These are phyloP conservation scores for Echites panduratus DNA, from an alignment of 257 asterid species.

Conservation along the genomic window DNA sequence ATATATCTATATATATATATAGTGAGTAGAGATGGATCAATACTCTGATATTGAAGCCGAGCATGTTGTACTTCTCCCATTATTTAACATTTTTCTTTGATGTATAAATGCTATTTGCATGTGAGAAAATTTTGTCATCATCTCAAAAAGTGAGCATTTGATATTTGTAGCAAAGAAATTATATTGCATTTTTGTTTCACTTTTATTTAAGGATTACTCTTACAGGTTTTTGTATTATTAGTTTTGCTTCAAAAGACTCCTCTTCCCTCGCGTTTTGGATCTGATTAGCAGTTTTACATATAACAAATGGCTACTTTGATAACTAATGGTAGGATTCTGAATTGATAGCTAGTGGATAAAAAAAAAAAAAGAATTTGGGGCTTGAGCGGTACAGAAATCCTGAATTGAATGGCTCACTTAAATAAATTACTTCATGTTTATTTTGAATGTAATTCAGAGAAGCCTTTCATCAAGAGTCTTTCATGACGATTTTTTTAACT, in stretches of 20 bases:
- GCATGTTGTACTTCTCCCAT: constrained; percentile 52
- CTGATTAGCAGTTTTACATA: too few species aligned
- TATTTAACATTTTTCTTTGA: constrained; percentile 23
- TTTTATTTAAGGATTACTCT: neutral
- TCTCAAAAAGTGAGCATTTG: constrained; percentile 2
- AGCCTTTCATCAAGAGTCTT: neutral
- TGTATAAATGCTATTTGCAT: constrained; percentile 43
- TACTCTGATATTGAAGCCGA: constrained; percentile 19
- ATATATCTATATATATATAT: neutral
- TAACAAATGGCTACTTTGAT: too few species aligned
- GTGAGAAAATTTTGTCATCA: constrained; percentile 37
- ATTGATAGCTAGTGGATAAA: too few species aligned
- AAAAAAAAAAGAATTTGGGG: constrained; percentile 57
- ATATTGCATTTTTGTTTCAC: neutral
- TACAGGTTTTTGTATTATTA: too few species aligned
- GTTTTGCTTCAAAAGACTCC: too few species aligned
- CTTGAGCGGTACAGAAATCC: constrained; percentile 77
- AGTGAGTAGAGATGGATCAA: constrained; percentile 11
- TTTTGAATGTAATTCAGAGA: neutral
- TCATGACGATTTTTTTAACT: neutral
- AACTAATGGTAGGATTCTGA: too few species aligned
- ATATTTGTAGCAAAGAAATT: constrained; percentile 16
- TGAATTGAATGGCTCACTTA: constrained; percentile 60
- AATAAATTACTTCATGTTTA: constrained; percentile 36
- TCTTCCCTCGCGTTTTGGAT: too few species aligned